These are phyloP conservation scores for Cercospora sp. DNA, from an alignment of 2,329 filamentous ascomycete genomes.

Conservation along the genomic window DNA sequence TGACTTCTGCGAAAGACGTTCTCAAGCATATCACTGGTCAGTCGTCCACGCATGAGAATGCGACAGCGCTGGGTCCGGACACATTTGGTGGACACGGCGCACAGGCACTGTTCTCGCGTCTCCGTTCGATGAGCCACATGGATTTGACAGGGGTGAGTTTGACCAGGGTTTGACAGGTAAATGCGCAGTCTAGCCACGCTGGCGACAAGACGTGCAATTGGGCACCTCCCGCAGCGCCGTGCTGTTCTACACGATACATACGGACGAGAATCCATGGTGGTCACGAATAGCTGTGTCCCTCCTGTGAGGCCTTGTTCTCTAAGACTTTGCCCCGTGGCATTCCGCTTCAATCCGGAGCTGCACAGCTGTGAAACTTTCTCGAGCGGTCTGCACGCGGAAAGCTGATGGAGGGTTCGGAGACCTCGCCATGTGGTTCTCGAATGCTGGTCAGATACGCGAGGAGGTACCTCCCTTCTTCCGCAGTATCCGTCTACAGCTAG, in stretches of 20 bases:
- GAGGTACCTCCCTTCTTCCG: background rate
- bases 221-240: background rate
- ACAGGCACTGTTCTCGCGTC: background rate
- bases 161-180: background rate
- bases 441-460: background rate
- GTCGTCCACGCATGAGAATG: background rate
- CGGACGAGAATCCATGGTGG: background rate
- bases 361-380: background rate
- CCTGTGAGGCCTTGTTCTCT: background rate
- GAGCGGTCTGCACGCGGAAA: background rate
- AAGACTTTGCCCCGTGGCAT: background rate
- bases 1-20: background rate
- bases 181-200: background rate
- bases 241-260: background rate
- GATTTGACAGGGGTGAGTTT: background rate
- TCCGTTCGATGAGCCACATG: background rate
- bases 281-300: background rate
- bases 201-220: background rate
- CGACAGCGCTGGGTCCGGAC: background rate
- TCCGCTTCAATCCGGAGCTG: conserved; percentile 4
- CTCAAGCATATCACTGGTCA: background rate
- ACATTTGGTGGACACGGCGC: background rate
- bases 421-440: background rate
- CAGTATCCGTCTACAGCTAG: background rate
- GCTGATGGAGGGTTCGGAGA: background rate